These are phyloP conservation scores for Capsicum pubescens DNA, from an alignment of 257 asterid species.

Conservation along the genomic window DNA sequence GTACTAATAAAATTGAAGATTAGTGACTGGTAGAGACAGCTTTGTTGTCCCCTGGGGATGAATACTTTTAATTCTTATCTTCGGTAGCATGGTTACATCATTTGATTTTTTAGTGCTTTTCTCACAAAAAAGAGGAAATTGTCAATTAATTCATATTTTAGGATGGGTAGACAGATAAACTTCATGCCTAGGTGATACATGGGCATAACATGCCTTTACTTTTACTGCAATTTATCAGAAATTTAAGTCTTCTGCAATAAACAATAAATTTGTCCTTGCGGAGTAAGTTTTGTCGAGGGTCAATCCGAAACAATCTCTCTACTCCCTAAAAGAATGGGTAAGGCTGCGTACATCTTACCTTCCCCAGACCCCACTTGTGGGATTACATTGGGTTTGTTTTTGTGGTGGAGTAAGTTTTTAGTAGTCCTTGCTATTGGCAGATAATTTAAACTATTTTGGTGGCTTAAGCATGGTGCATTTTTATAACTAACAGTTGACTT, in stretches of 20 bases:
- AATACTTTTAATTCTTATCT: background rate
- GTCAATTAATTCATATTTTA: background rate
- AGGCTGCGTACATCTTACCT: too few relatives aligned
- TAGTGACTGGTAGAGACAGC: background rate
- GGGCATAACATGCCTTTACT: background rate
- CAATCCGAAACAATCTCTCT: too few relatives aligned
- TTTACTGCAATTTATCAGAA: background rate
- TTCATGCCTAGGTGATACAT: conserved; percentile 8
- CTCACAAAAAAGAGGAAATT: background rate
- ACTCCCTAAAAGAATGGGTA: too few relatives aligned
- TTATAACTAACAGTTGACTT: conserved; percentile 33
- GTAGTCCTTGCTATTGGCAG: conserved; percentile 17
- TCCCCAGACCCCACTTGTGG: too few relatives aligned
- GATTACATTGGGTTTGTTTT: too few relatives aligned
- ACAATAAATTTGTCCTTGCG: background rate
- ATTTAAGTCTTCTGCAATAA: background rate
- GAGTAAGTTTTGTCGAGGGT: background rate
- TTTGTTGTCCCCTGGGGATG: conserved; percentile 24
- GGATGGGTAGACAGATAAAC: background rate
- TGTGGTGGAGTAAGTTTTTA: background rate
- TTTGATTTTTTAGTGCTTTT: background rate
- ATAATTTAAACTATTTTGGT: conserved; percentile 18
- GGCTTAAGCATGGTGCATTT: background rate
- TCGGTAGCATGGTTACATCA: background rate
- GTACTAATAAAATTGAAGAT: background rate